Base-by-base conservation (phyloP, 148 eudicot species). In the Rheum nobile region DNA sequence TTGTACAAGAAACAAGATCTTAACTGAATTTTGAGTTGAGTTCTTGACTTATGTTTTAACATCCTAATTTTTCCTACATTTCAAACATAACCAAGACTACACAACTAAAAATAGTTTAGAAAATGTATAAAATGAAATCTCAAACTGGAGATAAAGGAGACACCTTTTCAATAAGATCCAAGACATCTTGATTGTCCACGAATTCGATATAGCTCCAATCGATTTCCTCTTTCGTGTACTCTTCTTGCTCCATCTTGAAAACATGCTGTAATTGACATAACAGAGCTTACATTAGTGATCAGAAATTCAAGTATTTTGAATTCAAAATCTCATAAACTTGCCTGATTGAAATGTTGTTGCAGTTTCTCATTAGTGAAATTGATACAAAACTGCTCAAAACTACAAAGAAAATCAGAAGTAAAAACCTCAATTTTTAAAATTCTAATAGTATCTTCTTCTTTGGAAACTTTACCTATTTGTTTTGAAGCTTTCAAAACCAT, bases 291-390 rank as follows among this genome's bases (percentile, higher is more conserved):
- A 65, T 41, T 22, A 76, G 44, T 38, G 35, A 12, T 42, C 44
- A 65, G 28, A 8, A 71, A 71, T 0, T 39, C 41, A 2, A 22
- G 34, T 38, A 22, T 21, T 12, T 16, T 76, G 39, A 73, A 57
- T 82, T 13, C 48, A 10, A 71, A 41, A n/a, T 39, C 16, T 22
- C 29, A 71, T 24, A 44, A 44, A 24, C n/a, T 68, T 76, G 90
- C 99, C 96, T 95, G 97, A 82, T 95, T 95, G 78, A 95, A 95
- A 85, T 95, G 99, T 75, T 95, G 99, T 77, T 95, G 99, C 71
- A 95, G 86, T 87, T 95, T 95, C 81, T 95, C 99, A 81, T 95
- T 95, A 24, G 99, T 95, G 79, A 81, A 95, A 81, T 95, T 95
- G 81, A 95, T 95, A 78, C 99, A 95, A 67, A 95, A 95, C 88